phyloP scores from a whole-genome alignment of 768 basidiomycete species.

The Lactifluus subvellereus region DNA sequence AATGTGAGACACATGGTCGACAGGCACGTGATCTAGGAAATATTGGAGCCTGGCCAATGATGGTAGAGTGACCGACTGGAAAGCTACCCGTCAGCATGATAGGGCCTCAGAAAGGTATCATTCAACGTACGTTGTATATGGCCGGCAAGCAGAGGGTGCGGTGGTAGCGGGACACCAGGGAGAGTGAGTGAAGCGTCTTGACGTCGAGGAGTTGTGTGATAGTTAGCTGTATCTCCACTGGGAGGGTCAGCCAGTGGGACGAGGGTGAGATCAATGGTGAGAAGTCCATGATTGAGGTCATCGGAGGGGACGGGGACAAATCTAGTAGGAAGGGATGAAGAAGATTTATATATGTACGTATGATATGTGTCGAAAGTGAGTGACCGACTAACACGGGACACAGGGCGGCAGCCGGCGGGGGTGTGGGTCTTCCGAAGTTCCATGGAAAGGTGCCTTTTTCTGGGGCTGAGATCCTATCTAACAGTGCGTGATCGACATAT shows the following conservation, averaged over 20 bases:
- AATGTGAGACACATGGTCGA: conserved; percentile 15
- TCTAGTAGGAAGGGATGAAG: not conserved
- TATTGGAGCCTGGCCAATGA: conserved; percentile 16
- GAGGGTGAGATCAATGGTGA: not conserved
- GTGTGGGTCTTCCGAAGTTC: conserved; percentile 9
- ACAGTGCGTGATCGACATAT: conserved; percentile 17
- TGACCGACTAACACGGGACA: conserved; percentile 21
- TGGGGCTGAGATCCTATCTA: conserved; percentile 13
- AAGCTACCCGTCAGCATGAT: not conserved
- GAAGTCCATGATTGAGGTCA: not conserved
- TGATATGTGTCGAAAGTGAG: conserved; percentile 2
- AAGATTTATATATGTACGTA: conserved; percentile 13
- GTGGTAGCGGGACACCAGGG: conserved; percentile 3
- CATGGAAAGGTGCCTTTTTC: conserved; percentile 18
- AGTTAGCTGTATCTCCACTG: conserved; percentile 20
- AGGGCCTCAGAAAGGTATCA: not conserved
- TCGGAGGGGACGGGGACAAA: not conserved
- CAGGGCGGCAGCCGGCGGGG: not conserved
- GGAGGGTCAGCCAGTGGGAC: conserved; percentile 17
- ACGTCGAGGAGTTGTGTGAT: conserved; percentile 21
- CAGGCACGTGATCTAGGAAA: conserved; percentile 22
- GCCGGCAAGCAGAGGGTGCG: conserved; percentile 17
- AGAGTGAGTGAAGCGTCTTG: conserved; percentile 18
- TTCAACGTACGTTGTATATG: conserved; percentile 18
- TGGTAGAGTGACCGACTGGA: conserved; percentile 17